phyloP scores from a whole-genome alignment of 2,329 filamentous ascomycete species.

The Paecilomyces niveus region DNA sequence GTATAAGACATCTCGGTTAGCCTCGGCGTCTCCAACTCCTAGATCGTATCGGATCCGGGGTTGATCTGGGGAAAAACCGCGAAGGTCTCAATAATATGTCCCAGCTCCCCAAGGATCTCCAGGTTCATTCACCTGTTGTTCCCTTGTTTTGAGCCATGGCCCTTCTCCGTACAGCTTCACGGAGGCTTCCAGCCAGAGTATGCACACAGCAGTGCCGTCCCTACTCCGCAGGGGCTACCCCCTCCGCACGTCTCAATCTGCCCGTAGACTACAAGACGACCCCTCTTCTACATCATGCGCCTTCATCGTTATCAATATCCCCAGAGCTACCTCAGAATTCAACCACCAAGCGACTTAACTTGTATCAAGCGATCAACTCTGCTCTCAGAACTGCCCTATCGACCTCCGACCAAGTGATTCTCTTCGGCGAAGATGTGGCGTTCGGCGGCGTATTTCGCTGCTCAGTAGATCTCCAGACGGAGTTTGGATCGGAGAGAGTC shows the following conservation, averaged over 20 bases:
- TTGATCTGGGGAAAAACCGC: not conserved
- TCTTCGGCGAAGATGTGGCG: slow-evolving; percentile 95
- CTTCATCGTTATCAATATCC: slow-evolving; percentile 63
- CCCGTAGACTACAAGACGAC: slow-evolving; percentile 82
- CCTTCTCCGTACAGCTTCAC: slow-evolving; percentile 3
- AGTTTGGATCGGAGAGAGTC: slow-evolving; percentile 79
- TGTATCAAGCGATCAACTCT: slow-evolving; percentile 90
- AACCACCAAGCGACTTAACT: slow-evolving; percentile 77
- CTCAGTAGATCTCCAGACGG: slow-evolving; percentile 81
- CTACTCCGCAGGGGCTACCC: slow-evolving; percentile 43
- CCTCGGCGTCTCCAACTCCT: not conserved
- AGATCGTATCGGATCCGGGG: not conserved
- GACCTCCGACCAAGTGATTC: slow-evolving; percentile 74
- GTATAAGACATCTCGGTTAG: not conserved
- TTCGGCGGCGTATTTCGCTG: slow-evolving; percentile 96
- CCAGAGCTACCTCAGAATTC: slow-evolving; percentile 66
- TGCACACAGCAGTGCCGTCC: slow-evolving; percentile 12
- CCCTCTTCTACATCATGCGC: slow-evolving; percentile 70
- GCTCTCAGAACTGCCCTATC: slow-evolving; percentile 76
- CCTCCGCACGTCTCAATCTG: slow-evolving; percentile 63
- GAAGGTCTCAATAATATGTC: not conserved
- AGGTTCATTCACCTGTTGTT: not conserved
- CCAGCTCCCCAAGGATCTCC: not conserved
- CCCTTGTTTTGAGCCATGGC: slow-evolving; percentile 1
- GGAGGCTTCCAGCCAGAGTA: slow-evolving; percentile 3